Evolutionary conservation across 495 filamentous ascomycete species (phyloP), one percentile per base, ranked within the genome.

Genomic region (Penicillium paxilli): DNA sequence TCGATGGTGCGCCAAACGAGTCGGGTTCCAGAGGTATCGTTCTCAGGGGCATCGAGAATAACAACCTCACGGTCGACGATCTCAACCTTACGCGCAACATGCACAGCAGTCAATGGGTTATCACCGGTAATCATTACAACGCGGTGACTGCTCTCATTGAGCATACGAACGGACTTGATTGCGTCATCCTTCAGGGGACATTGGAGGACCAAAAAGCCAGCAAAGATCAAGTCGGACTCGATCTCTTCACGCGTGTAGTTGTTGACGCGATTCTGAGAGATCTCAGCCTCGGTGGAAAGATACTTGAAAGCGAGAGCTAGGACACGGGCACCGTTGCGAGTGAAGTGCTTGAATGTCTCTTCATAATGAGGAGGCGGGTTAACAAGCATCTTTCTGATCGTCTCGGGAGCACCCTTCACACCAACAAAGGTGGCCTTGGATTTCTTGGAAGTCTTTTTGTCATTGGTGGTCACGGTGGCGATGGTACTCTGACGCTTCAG

Each of bases 91-190:
- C 87, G 86, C 11, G 94, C 94, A 53, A 99, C 94, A 66, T 99
- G 93, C 21, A 94, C 89, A 58, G 94, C 94, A 20, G 94, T 99
- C 35, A 99, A 80, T 19, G 94, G 92, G 65, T 99, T 99, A 71
- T 99, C 94, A 62, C 94, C 94, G 44, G 94, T 99, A 51, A 99
- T 99, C 94, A 99, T 99, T 60, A 98, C 89, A 51, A 95, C 90
- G 58, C 94, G 91, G 75, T 99, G 94, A 72, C 91, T 96, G 71
- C 93, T 96, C 75, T 98, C 95, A 65, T 96, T 99, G 51, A 99
- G 80, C 94, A 99, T 98, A 41, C 86, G 89, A 24, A 98, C 91
- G 17, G 94, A 81, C 63, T 90, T 87, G 74, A 92, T 90, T 19
- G 94, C 94, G 70, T 99, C 94, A 16, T 96, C 92, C 76, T 99